These are phyloP conservation scores for Microsporum ferrugineum DNA, from an alignment of 2,329 filamentous ascomycete genomes.

Conservation along the genomic window DNA sequence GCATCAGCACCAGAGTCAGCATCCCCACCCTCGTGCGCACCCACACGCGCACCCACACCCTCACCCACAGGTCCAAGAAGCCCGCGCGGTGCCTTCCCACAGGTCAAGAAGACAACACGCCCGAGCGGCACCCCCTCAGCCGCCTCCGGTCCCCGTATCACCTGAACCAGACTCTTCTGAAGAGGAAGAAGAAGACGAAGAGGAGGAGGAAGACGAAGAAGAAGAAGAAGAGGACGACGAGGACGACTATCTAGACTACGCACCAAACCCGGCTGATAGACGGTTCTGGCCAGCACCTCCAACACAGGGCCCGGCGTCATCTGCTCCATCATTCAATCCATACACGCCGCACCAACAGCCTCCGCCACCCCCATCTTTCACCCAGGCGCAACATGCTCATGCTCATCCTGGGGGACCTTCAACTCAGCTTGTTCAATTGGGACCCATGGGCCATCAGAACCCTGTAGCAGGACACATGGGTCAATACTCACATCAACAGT, in stretches of 20 bases:
- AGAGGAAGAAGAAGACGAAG: conserved; percentile 3
- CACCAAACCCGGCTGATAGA: conserved; percentile 26
- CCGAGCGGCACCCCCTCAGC: conserved; percentile 17
- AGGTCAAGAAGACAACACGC: conserved; percentile 35
- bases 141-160: conserved; percentile 33
- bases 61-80: conserved; percentile 15
- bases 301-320: conserved; percentile 28
- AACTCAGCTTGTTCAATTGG: conserved; percentile 15
- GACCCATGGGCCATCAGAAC: conserved; percentile 10
- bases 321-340: conserved; percentile 31
- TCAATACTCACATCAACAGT: conserved; percentile 8
- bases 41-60: neutral
- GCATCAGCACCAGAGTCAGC: conserved; percentile 14
- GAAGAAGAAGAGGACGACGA: conserved; percentile 28
- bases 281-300: conserved; percentile 24
- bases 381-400: conserved; percentile 16
- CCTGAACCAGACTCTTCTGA: conserved; percentile 42
- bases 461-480: conserved; percentile 8
- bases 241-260: conserved; percentile 49
- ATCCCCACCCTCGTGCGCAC: neutral
- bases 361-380: conserved; percentile 11
- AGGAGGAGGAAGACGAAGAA: conserved; percentile 6
- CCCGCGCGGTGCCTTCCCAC: conserved; percentile 27
- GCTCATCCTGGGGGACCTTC: conserved; percentile 18
- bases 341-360: conserved; percentile 22